These are phyloP conservation scores for Trametopsis cervina DNA, from an alignment of 768 basidiomycete species.

Conservation along the genomic window DNA sequence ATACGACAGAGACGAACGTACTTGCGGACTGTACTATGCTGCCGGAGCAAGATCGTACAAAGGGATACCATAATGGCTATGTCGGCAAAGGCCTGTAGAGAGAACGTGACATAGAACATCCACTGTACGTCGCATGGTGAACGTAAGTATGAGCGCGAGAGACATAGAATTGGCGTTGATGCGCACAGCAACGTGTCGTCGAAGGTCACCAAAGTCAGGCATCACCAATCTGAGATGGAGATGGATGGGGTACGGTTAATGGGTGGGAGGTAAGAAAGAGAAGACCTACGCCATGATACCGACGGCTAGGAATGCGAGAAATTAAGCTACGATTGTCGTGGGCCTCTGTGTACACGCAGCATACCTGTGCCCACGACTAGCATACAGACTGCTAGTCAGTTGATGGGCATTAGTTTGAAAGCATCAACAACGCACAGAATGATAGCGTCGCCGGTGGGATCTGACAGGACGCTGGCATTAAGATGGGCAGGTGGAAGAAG, in stretches of 20 bases:
- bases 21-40: not conserved
- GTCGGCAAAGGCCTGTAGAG: not conserved
- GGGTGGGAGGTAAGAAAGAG: no score
- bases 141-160: no score
- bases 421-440: not conserved
- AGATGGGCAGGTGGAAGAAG: not conserved
- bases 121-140: not conserved
- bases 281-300: not conserved
- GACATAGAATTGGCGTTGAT: not conserved
- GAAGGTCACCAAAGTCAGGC: not conserved
- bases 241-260: no score
- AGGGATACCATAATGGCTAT: not conserved
- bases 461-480: not conserved
- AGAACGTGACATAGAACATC: conserved; percentile 1
- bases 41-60: not conserved
- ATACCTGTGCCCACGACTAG: not conserved
- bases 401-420: no score
- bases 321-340: no score
- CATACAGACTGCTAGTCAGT: not conserved
- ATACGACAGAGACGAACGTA: not conserved
- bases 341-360: not conserved
- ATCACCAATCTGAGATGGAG: not conserved
- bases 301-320: no score
- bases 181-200: not conserved
- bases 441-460: not conserved